These are phyloP conservation scores for Climacium dendroides DNA, from an alignment of 225 moss, liverwort and hornwort species.

Conservation along the genomic window DNA sequence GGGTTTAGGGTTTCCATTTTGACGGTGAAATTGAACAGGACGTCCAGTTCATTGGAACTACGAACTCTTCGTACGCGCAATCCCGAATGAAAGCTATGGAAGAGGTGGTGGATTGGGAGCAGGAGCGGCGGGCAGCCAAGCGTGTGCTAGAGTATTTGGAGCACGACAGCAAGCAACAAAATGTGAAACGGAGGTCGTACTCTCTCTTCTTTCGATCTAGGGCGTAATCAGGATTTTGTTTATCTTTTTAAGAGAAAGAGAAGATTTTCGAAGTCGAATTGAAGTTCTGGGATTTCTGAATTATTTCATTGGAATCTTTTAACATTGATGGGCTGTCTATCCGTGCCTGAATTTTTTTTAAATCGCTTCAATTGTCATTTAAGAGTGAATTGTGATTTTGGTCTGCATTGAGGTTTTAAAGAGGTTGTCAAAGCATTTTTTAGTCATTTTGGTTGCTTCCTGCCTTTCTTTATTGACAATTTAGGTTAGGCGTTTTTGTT, in stretches of 20 bases:
- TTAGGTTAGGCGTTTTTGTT: background rate
- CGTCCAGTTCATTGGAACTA: background rate
- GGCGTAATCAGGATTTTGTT: background rate
- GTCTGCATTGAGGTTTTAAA: background rate
- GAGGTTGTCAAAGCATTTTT: background rate
- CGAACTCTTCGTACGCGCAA: background rate
- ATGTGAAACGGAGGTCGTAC: slow-evolving; percentile 17
- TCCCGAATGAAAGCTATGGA: slow-evolving; percentile 3
- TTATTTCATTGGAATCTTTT: no score
- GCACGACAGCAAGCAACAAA: slow-evolving; percentile 6
- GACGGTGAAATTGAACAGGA: background rate
- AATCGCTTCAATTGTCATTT: background rate
- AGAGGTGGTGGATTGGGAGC: slow-evolving; percentile 22
- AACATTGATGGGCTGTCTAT: background rate
- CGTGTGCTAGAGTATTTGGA: slow-evolving; percentile 33
- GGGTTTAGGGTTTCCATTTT: background rate
- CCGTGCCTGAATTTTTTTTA: background rate
- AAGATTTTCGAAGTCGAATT: background rate
- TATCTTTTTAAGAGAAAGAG: background rate
- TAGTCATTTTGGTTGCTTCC: background rate
- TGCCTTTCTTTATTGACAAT: background rate
- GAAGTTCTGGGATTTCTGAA: background rate
- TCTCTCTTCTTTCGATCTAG: background rate
- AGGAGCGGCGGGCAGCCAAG: slow-evolving; percentile 32
- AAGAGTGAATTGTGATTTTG: background rate